These are phyloP conservation scores for Bretziella fagacearum DNA, from an alignment of 2,329 filamentous ascomycete species.

Conservation along the genomic window DNA sequence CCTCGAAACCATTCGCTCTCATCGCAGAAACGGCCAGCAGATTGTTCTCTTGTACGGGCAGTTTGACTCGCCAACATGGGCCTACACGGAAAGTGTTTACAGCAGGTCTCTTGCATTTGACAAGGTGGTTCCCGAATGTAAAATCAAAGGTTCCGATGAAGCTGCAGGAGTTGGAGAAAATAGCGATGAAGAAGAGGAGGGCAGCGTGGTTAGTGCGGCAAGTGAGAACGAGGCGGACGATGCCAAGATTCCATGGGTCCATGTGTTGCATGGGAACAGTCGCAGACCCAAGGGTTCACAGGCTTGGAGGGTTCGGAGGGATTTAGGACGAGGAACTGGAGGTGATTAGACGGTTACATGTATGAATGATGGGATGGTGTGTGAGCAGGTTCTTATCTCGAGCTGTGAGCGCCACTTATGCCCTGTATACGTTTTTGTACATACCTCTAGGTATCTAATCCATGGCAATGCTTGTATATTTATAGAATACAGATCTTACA, in stretches of 20 bases:
- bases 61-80: constrained; percentile 52
- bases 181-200: constrained; percentile 21
- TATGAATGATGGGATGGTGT: no score
- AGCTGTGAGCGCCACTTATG: no score
- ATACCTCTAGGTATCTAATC: no score
- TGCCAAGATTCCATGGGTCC: constrained; percentile 36
- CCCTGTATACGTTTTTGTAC: no score
- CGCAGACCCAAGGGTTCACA: constrained; percentile 40
- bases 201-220: constrained; percentile 21
- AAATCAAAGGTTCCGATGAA: constrained; percentile 9
- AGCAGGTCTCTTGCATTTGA: constrained; percentile 19
- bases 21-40: constrained; percentile 27
- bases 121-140: constrained; percentile 13
- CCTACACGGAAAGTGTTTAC: constrained; percentile 48
- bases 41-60: constrained; percentile 51
- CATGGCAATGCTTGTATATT: no score
- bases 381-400: no score
- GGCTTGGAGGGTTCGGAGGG: constrained; percentile 47
- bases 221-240: constrained; percentile 18
- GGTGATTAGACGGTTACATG: no score
- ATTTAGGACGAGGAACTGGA: constrained; percentile 32
- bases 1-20: constrained; percentile 23
- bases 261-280: constrained; percentile 36
- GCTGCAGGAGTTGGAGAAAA: background rate
- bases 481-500: no score